Conservation (phyloP, 306 rosid species). For the Dryas octopetala region DNA sequence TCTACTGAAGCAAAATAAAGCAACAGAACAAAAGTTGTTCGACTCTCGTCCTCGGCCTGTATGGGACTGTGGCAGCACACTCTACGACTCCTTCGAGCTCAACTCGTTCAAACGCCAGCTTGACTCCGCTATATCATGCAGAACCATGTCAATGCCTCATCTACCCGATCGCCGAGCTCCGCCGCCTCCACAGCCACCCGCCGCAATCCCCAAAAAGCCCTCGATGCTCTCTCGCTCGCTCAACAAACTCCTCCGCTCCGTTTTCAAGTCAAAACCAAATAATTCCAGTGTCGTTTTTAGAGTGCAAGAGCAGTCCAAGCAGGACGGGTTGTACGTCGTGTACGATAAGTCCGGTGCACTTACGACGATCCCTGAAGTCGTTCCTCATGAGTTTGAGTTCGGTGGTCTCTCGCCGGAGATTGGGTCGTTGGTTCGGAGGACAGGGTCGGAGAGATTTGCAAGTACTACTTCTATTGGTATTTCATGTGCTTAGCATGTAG, state of each 20-base stretch:
- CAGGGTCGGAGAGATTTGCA: constrained; percentile 55
- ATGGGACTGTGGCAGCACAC: constrained; percentile 95
- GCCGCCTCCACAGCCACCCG: background rate
- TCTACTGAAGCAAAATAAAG: too few relatives aligned
- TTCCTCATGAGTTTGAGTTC: constrained; percentile 53
- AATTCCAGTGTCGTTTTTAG: constrained; percentile 21
- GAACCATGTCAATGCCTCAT: constrained; percentile 74
- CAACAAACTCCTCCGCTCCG: constrained; percentile 61
- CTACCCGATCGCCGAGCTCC: constrained; percentile 39
- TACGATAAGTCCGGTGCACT: constrained; percentile 68
- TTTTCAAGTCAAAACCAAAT: constrained; percentile 47
- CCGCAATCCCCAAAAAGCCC: constrained; percentile 29
- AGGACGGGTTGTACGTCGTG: constrained; percentile 54
- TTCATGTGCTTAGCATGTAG: constrained; percentile 35
- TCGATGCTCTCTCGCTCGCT: constrained; percentile 66
- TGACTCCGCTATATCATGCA: constrained; percentile 66
- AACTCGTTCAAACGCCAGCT: constrained; percentile 73
- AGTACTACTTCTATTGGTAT: constrained; percentile 43
- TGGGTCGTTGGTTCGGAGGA: constrained; percentile 46
- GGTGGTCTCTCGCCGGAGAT: constrained; percentile 56
- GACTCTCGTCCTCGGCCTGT: constrained; percentile 21
- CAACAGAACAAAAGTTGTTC: background rate
- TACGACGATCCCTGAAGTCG: constrained; percentile 61
- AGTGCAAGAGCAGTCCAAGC: constrained; percentile 29
- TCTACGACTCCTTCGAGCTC: constrained; percentile 88